Conservation (phyloP, 768 basidiomycete species). For the Kwoniella sp. region DNA sequence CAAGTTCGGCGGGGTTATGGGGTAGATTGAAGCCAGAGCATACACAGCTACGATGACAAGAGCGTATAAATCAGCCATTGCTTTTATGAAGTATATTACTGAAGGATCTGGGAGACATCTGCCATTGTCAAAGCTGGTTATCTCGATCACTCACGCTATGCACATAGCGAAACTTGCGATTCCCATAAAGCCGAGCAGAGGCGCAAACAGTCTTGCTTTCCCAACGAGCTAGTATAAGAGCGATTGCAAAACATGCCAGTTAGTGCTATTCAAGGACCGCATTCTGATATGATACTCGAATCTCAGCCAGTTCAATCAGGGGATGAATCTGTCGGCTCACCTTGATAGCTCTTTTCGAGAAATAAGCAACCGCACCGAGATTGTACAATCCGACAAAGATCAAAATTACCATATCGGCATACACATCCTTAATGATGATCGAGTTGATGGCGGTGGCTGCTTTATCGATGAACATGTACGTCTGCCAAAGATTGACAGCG, state of each 20-base stretch:
- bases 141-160: constrained; percentile 14
- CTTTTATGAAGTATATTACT: too few species aligned
- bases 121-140: too few species aligned
- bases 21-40: constrained; percentile 14
- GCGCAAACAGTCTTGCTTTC: neutral
- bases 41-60: constrained; percentile 10
- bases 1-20: neutral
- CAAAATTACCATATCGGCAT: constrained; percentile 18
- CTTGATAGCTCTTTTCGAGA: constrained; percentile 15
- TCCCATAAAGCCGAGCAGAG: constrained; percentile 7
- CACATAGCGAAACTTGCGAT: constrained; percentile 19
- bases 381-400: constrained; percentile 14
- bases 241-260: too few species aligned
- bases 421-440: constrained; percentile 11
- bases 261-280: too few species aligned
- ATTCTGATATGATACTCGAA: neutral
- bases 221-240: constrained; percentile 8
- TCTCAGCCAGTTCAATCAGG: neutral
- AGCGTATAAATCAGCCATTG: too few species aligned
- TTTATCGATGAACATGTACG: constrained; percentile 22
- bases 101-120: neutral
- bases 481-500: constrained; percentile 18
- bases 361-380: constrained; percentile 8
- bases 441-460: constrained; percentile 12
- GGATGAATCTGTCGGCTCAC: constrained; percentile 13